phyloP scores from a whole-genome alignment of 176 grass and related monocot genomes.

The Eremochloa ophiuroides region DNA sequence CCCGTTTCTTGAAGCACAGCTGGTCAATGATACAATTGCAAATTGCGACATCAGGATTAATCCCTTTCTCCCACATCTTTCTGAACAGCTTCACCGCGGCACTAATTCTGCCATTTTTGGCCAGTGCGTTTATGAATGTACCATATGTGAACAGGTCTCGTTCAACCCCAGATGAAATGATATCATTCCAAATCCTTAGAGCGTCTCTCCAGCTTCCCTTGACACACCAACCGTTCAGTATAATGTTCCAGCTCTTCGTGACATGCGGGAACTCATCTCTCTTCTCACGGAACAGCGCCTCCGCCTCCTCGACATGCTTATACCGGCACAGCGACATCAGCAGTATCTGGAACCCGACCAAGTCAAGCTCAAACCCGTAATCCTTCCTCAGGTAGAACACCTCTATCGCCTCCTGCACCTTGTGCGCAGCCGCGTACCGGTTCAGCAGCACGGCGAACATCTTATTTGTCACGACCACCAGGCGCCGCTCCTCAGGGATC shows the following conservation, averaged over 20 bases:
- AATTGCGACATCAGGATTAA: constrained; percentile 62
- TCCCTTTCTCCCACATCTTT: constrained; percentile 56
- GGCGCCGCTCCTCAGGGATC: constrained; percentile 22
- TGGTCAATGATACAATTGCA: constrained; percentile 74
- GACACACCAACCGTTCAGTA: constrained; percentile 81
- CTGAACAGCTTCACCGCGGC: constrained; percentile 52
- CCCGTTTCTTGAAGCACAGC: constrained; percentile 74
- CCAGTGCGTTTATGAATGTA: constrained; percentile 61
- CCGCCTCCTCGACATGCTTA: constrained; percentile 77
- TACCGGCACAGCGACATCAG: constrained; percentile 66
- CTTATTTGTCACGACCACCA: constrained; percentile 35
- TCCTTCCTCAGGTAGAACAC: constrained; percentile 63
- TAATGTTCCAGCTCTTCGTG: constrained; percentile 80
- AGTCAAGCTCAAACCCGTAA: constrained; percentile 55
- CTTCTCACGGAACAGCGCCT: constrained; percentile 62
- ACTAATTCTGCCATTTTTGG: constrained; percentile 55
- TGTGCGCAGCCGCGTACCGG: constrained; percentile 55
- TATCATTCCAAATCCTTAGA: constrained; percentile 69
- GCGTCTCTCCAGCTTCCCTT: constrained; percentile 55
- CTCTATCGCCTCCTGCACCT: constrained; percentile 62
- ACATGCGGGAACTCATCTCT: constrained; percentile 55
- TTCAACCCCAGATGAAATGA: constrained; percentile 51
- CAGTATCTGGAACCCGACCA: constrained; percentile 65
- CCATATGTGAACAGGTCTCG: constrained; percentile 61
- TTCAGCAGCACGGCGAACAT: constrained; percentile 66